phyloP scores from a whole-genome alignment of 148 eudicot species.

The Rhododendron williamsianum region DNA sequence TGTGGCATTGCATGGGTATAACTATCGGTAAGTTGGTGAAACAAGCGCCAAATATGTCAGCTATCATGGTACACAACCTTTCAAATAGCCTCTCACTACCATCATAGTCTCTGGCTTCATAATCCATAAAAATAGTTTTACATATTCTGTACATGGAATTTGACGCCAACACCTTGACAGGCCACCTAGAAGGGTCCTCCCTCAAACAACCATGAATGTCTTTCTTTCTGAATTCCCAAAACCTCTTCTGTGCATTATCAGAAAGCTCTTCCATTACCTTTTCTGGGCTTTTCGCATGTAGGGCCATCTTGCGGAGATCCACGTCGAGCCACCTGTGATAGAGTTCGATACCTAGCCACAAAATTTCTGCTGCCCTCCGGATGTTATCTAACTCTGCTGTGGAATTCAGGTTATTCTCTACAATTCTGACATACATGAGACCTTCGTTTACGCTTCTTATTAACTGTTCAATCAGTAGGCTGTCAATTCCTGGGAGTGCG shows the following conservation, averaged over 20 bases:
- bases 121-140: slow-evolving; percentile 28
- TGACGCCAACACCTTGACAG: slow-evolving; percentile 41
- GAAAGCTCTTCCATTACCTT: slow-evolving; percentile 31
- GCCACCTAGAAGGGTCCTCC: slow-evolving; percentile 37
- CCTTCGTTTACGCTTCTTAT: slow-evolving; percentile 30
- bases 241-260: slow-evolving; percentile 27
- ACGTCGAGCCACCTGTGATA: slow-evolving; percentile 42
- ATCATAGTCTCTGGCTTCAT: slow-evolving; percentile 9
- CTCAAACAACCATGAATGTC: slow-evolving; percentile 16
- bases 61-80: slow-evolving; percentile 31
- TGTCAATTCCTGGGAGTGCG: slow-evolving; percentile 28
- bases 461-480: slow-evolving; percentile 19
- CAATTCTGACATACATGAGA: slow-evolving; percentile 27
- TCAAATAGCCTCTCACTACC: slow-evolving; percentile 26
- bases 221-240: slow-evolving; percentile 15
- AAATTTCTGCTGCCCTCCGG: slow-evolving; percentile 38
- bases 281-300: slow-evolving; percentile 20
- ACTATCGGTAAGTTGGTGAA: slow-evolving; percentile 31
- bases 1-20: slow-evolving; percentile 35
- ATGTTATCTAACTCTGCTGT: slow-evolving; percentile 19
- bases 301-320: slow-evolving; percentile 30
- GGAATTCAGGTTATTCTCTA: slow-evolving; percentile 27
- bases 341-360: slow-evolving; percentile 42
- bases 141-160: slow-evolving; percentile 48
- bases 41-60: slow-evolving; percentile 37